A percentile compares a stretch with the other conserved stretches of the same genome.
phyloP scores from a whole-genome alignment of 2,329 filamentous ascomycete species.

The Verticillium klebahnii region DNA sequence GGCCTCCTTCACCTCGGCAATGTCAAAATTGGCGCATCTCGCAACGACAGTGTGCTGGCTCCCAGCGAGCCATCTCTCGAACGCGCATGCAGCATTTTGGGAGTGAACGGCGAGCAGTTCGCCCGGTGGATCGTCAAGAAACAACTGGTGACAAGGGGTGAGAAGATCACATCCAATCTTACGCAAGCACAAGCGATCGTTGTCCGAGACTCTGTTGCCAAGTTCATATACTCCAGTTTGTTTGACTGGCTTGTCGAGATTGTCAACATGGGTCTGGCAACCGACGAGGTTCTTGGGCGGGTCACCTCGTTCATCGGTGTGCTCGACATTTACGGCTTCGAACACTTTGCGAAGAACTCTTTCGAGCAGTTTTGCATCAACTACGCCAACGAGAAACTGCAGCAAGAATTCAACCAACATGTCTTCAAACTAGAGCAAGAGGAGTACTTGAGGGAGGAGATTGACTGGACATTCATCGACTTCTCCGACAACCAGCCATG shows the following conservation, averaged over 20 bases:
- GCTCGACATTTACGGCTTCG: constrained; percentile 98
- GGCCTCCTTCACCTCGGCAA: constrained; percentile 93
- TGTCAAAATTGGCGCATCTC: constrained; percentile 87
- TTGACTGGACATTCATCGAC: constrained; percentile 99
- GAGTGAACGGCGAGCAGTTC: constrained; percentile 81
- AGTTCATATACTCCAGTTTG: constrained; percentile 96
- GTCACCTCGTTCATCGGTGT: constrained; percentile 94
- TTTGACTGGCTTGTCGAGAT: constrained; percentile 99
- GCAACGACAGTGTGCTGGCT: constrained; percentile 80
- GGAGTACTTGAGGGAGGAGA: constrained; percentile 92
- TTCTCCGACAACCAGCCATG: constrained; percentile 99
- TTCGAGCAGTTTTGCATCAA: constrained; percentile 99
- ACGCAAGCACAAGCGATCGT: constrained; percentile 91
- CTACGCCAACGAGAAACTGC: constrained; percentile 98
- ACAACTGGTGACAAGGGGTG: constrained; percentile 89
- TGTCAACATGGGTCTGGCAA: constrained; percentile 87
- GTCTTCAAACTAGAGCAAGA: constrained; percentile 99
- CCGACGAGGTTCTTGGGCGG: constrained; percentile 76
- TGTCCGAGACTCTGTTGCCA: constrained; percentile 94
- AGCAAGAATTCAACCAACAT: constrained; percentile 98
- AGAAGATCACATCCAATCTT: constrained; percentile 95
- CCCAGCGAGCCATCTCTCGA: constrained; percentile 77
- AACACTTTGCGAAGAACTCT: constrained; percentile 99
- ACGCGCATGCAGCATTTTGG: constrained; percentile 77
- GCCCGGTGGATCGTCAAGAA: constrained; percentile 99